Evolutionary conservation across 306 rosid species (phyloP), one percentile per base, ranked within the genome.

Genomic region (Fragaria ananassa): DNA sequence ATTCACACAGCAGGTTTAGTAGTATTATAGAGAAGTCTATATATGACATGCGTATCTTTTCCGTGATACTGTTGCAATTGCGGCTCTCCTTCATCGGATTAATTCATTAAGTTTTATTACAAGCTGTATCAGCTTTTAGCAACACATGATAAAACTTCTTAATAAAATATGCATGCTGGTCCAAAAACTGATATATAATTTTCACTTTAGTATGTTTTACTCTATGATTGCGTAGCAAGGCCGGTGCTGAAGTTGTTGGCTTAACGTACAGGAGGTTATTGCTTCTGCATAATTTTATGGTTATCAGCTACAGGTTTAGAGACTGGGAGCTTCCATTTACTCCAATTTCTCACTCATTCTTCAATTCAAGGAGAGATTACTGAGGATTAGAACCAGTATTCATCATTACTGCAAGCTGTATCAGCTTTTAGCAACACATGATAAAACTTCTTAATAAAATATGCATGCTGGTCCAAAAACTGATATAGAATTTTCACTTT

Each of bases 31-130:
- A 50, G 46, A 14, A 5, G 6, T 29, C 0, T 65, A 10, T 64
- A 54, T 58, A 5, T 56, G 39, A 47, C 71, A 57, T 45, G 23
- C 23, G 19, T 57, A 77, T 77, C 62, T 67, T 68, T 68, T 56
- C 62, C 39, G n/a, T 47, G 73, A 72, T 77, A 82, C 85, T 82
- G 76, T 82, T 37, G 54, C 35, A 58, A 50, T 68, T 58, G 69
- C 72, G 78, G 82, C 78, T 77, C 51, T 56, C 41, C 75, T 42
- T 54, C 66, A 12, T 31, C 7, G 31, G n/a, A 70, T 49, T 15
- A n/a, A 45, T 49, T 42, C 12, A 29, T 42, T 10, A 29, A 31
- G 45, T 5, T 7, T 51, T 14, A 70, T 49, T 17, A 70, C 25
- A 23, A 42, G 37, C 39, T 27, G 66, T 27, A 61, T 61, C 66